Base-by-base conservation (phyloP, 345 rosid genomes). In the Eucalyptus marginata region DNA sequence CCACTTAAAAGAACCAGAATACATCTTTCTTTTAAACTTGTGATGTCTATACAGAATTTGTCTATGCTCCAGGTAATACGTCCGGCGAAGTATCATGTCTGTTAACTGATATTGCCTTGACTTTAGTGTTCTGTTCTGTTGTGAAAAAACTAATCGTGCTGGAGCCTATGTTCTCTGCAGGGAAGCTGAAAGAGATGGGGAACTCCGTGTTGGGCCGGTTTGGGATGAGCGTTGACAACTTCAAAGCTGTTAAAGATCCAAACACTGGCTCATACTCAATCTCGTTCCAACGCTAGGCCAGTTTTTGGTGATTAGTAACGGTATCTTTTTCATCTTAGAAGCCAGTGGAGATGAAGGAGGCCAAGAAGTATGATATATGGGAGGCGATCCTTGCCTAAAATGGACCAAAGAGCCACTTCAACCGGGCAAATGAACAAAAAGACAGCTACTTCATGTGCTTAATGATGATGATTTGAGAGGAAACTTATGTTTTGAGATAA, bases 231-330 rank as follows among this genome's bases (percentile, higher is more conserved):
- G 86, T 94, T 17, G 99, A 98, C 93, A 96, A 98, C 94, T 97
- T 98, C 95, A 95, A 98, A 92, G 95, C 99, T 88, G 97, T 97
- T 86, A 93, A 98, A 93, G 99, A 98, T 93, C 99, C 99, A 86
- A 98, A 96, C 91, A 95, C 96, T 27, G 98, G 99, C 54, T 94
- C 99, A 16, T 98, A 96, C 92, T 97, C 99, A n/a, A 40, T 96
- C 89, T 96, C 98, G 16, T 96, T 96, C 94, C 97, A 96, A 64
- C 92, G 88, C 18, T 95, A 93, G 90, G 12, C 46, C 79, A 64
- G 47, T 20, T 76, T 40, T 76, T 76, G 29, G 83, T 36, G 47
- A 76, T 36, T 76, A 76, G 83, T 40, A 40, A 11, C 27, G 83
- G 47, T 20, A 76, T 76, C 47, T 20, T 76, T 40, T 40, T 76